Conservation (phyloP, 192 early-diverging fungal genomes). For the Phycomyces blakesleeanus region DNA sequence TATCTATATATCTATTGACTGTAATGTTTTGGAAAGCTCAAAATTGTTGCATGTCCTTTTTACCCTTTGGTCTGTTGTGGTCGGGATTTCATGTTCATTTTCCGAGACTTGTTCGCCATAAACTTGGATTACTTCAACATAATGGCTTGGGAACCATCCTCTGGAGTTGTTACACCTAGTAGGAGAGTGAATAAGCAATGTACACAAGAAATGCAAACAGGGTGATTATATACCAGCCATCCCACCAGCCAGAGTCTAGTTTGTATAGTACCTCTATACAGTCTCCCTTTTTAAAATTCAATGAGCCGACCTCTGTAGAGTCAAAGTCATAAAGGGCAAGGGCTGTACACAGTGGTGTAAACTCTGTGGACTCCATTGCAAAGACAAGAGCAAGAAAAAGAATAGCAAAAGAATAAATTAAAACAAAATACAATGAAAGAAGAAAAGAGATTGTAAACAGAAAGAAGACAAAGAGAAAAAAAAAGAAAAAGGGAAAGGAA, state of each 20-base stretch:
- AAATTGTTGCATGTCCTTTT: background rate
- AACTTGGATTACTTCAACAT: constrained; percentile 59
- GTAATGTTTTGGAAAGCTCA: too few species aligned
- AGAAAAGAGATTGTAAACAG: background rate
- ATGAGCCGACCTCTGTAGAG: constrained; percentile 69
- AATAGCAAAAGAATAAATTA: background rate
- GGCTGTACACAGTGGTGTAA: constrained; percentile 37
- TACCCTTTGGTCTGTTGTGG: background rate
- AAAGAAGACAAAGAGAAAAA: constrained; percentile 8
- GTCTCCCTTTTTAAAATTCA: constrained; percentile 83
- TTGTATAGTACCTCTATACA: constrained; percentile 86
- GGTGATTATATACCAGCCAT: constrained; percentile 58
- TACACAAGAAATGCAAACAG: background rate
- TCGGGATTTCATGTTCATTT: background rate
- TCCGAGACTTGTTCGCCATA: background rate
- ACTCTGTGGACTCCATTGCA: background rate
- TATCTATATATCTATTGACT: too few species aligned
- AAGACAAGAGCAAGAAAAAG: constrained; percentile 3
- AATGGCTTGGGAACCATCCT: constrained; percentile 91
- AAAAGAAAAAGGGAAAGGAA: background rate
- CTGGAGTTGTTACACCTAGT: constrained; percentile 59
- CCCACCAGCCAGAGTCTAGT: constrained; percentile 97
- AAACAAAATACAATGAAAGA: constrained; percentile 3
- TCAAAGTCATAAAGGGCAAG: constrained; percentile 87
- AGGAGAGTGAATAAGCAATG: background rate